A percentile compares a stretch with the other conserved stretches of the same genome.
Conservation (phyloP, 2,329 filamentous ascomycete species). For the Monilinia vaccinii-corymbosi region DNA sequence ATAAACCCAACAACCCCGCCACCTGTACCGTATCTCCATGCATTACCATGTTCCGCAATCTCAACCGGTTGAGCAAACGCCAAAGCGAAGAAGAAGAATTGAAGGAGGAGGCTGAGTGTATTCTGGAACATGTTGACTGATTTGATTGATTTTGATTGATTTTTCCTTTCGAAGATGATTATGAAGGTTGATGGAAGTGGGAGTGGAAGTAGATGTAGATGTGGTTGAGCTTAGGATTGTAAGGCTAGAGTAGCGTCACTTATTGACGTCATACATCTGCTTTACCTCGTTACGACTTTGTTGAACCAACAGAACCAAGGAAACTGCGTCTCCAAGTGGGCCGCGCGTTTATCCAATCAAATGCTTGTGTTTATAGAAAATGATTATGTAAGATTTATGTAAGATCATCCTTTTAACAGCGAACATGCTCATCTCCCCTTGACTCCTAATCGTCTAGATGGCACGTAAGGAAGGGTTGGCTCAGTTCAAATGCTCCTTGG, state of each 20-base stretch:
- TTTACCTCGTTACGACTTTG: not conserved
- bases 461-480: too few species aligned
- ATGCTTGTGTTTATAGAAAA: not conserved
- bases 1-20: constrained; percentile 54
- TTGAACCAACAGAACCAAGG: too few species aligned
- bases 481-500: too few species aligned
- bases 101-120: constrained; percentile 37
- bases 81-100: constrained; percentile 42
- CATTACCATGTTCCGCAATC: constrained; percentile 32
- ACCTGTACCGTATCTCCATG: constrained; percentile 51
- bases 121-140: constrained; percentile 12
- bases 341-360: not conserved
- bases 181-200: not conserved
- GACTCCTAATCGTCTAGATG: too few species aligned
- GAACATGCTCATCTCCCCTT: too few species aligned
- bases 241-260: not conserved
- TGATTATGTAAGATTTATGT: too few species aligned
- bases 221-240: not conserved
- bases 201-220: not conserved
- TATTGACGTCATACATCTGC: not conserved
- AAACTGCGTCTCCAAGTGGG: too few species aligned
- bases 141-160: not conserved
- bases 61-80: constrained; percentile 36
- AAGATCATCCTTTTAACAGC: too few species aligned
- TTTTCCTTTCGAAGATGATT: not conserved